Base-by-base conservation (phyloP, 768 basidiomycete species). In the Porpolomopsis calyptriformis region DNA sequence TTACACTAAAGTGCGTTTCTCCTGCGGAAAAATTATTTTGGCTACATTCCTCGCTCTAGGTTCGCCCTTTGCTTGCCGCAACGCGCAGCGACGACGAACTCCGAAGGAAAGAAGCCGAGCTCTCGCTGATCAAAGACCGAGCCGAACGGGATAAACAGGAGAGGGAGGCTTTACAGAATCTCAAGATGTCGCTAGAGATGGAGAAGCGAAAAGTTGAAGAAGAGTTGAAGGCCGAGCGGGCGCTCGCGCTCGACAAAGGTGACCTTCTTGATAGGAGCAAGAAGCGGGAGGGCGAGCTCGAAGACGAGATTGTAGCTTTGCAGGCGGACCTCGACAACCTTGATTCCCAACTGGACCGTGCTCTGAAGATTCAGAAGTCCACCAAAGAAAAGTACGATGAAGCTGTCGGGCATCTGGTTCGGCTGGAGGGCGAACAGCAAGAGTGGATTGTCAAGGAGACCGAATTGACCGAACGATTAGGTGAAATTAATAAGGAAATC, bases 61-160 rank as follows among this genome's bases (percentile, higher is more conserved):
- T 99, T 16, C 85, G 93, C 26, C 96, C 96, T 0, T 62, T 98
- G 11, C 74, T 99, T 24, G 89, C 89, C 18, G 93, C 93, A 0
- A 94, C 94, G 1, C 72, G 91, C 14, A 85, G 80, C 51, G 94
- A 98, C 57, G 91, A 93, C 33, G 94, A 94, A 59, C 73, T 98
- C 4, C 75, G 85, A 12, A 75, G 77, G 62, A 94, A 94, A 61
- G 87, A 91, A 45, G 71, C 80, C 1, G 96, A 99, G 57, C 67
- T 97, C 10, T 67, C 75, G 1, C 66, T 91, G 40, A 75, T 80
- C 45, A 85, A 81, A 57, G 91, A 96, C 57, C 72, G 85, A 6
- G 90, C 89, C 0, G 89, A 93, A 57, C 76, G 84, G 23, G 94
- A 98, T 48, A 79, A 85, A 53, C 73, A 73, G 47, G 94, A 93